Evolutionary conservation across 345 rosid genomes (phyloP).

Genomic region (Rhizophora apiculata): DNA sequence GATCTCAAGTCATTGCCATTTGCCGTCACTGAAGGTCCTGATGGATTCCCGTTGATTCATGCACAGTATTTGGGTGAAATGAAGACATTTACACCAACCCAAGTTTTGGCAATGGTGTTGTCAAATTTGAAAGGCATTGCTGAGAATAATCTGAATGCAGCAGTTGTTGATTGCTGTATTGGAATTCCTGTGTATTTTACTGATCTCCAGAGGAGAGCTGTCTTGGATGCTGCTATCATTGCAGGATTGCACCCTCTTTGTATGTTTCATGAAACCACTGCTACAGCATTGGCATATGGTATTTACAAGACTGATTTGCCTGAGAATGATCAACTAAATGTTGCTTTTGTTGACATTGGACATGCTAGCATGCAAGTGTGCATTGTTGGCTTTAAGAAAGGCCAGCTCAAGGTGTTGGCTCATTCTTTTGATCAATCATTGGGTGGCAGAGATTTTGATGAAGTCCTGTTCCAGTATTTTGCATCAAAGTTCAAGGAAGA

Average conservation of each 20-base stretch:
- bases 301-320: constrained; percentile 59
- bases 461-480: constrained; percentile 47
- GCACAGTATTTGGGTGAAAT: constrained; percentile 49
- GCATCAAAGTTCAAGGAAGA: constrained; percentile 51
- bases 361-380: constrained; percentile 62
- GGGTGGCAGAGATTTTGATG: constrained; percentile 65
- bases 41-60: constrained; percentile 51
- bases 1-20: constrained; percentile 57
- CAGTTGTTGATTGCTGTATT: constrained; percentile 56
- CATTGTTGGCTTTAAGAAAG: constrained; percentile 46
- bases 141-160: constrained; percentile 44
- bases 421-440: constrained; percentile 54
- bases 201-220: constrained; percentile 55
- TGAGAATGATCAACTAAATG: constrained; percentile 31
- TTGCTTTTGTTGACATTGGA: constrained; percentile 59
- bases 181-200: constrained; percentile 63
- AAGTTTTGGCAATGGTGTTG: constrained; percentile 61
- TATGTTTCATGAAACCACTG: constrained; percentile 63
- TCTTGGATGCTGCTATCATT: constrained; percentile 56
- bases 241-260: constrained; percentile 62
- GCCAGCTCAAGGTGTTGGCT: constrained; percentile 50
- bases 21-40: constrained; percentile 36
- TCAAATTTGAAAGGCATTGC: constrained; percentile 58
- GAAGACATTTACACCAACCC: constrained; percentile 48
- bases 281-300: constrained; percentile 70